These are phyloP conservation scores for Mayamaea pseudoterrestris DNA, from an alignment of 108 stramenopile genomes.

Conservation along the genomic window DNA sequence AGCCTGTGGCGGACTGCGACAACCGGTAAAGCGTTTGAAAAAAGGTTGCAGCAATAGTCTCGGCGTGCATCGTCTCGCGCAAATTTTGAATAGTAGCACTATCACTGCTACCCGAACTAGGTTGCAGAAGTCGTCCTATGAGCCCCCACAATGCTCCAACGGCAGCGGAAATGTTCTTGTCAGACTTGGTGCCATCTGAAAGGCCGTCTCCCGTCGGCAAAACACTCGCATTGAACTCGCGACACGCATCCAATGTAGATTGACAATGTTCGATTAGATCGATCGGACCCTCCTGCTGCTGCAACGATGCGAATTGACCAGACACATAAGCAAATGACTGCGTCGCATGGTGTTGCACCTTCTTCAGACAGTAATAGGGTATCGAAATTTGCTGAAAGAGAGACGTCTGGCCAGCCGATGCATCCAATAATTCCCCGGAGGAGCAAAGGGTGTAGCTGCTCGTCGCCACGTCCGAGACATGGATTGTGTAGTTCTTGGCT, in stretches of 20 bases:
- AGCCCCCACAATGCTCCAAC: constrained; percentile 44
- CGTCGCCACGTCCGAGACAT: constrained; percentile 28
- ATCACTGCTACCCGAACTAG: too few species aligned
- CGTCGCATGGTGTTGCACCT: constrained; percentile 33
- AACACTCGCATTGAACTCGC: constrained; percentile 60
- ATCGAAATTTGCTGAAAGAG: constrained; percentile 39
- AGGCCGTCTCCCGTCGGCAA: constrained; percentile 30
- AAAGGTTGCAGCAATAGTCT: constrained; percentile 24
- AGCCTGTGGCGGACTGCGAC: constrained; percentile 37
- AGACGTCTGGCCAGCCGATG: neutral
- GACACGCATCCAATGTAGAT: constrained; percentile 31
- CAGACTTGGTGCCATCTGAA: constrained; percentile 17
- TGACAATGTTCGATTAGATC: constrained; percentile 32
- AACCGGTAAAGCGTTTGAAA: constrained; percentile 41
- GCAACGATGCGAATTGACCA: constrained; percentile 13
- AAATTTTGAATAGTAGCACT: too few species aligned
- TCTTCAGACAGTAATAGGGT: constrained; percentile 38
- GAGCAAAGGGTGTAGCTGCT: constrained; percentile 27
- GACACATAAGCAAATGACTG: constrained; percentile 37
- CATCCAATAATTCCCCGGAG: constrained; percentile 8
- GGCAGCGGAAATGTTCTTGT: constrained; percentile 35
- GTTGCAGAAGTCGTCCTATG: constrained; percentile 18
- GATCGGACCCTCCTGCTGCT: constrained; percentile 13
- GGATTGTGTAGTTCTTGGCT: constrained; percentile 21
- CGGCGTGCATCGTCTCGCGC: constrained; percentile 16